Percentiles rank a stretch among this genome's conserved stretches.
Evolutionary conservation across 1,284 basidiomycete species (phyloP).

Genomic region (Heliocybe sulcata): DNA sequence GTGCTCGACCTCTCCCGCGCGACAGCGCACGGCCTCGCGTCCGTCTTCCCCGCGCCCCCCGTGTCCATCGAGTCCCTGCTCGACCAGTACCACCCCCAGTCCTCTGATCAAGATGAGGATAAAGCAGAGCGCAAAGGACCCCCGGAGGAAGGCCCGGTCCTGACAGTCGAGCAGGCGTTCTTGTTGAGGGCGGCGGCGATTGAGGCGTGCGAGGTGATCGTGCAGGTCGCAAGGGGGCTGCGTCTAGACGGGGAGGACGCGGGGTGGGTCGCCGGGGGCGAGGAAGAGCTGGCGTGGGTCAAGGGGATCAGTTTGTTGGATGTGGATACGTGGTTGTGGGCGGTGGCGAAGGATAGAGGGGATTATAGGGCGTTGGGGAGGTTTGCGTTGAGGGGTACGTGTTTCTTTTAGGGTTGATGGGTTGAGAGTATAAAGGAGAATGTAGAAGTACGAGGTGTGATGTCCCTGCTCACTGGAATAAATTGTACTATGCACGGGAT

Average conservation of each 20-base stretch:
- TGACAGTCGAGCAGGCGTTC: constrained; percentile 59
- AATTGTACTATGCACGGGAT: too few species aligned
- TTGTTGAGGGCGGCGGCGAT: constrained; percentile 76
- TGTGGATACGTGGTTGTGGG: constrained; percentile 72
- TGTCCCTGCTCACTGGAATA: too few species aligned
- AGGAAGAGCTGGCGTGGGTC: too few species aligned
- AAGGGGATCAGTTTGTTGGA: constrained; percentile 49
- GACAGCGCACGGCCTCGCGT: constrained; percentile 26
- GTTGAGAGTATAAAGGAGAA: neutral
- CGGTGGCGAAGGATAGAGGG: constrained; percentile 63
- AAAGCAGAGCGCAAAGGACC: constrained; percentile 16
- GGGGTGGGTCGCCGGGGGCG: constrained; percentile 52
- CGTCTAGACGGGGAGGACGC: constrained; percentile 21
- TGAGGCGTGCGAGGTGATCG: constrained; percentile 66
- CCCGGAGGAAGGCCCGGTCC: constrained; percentile 54
- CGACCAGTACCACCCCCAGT: constrained; percentile 7
- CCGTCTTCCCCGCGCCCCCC: constrained; percentile 38
- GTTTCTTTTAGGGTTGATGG: constrained; percentile 44
- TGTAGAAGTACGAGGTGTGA: neutral
- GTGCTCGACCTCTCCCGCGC: constrained; percentile 57
- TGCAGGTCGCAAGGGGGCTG: constrained; percentile 43
- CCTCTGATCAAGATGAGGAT: constrained; percentile 2
- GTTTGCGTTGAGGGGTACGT: constrained; percentile 55
- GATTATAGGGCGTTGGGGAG: constrained; percentile 60
- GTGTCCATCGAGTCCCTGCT: constrained; percentile 34